Conservation (phyloP, 176 grass and related monocot species). For the Carex pumila region DNA sequence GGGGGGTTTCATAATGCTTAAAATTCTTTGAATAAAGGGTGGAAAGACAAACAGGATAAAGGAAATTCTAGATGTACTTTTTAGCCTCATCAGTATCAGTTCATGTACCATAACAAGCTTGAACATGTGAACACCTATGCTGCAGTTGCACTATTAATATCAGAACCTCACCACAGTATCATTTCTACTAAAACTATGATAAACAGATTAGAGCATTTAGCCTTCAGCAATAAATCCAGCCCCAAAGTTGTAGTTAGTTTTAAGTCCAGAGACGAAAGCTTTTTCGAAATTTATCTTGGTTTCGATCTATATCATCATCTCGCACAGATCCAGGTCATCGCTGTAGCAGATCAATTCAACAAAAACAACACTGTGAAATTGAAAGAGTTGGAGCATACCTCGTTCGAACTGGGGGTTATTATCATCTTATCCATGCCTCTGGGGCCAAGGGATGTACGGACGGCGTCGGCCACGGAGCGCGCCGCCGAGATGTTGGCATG, state of each 20-base stretch:
- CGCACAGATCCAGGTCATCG: neutral
- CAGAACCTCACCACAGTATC: neutral
- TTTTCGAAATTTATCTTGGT: neutral
- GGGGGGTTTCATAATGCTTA: neutral
- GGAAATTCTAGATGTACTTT: neutral
- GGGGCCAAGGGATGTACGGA: constrained; percentile 74
- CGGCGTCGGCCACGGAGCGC: constrained; percentile 65
- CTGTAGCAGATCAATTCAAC: neutral
- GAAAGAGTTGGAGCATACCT: neutral
- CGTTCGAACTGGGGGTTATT: constrained; percentile 31
- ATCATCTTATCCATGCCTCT: constrained; percentile 96
- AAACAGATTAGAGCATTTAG: neutral
- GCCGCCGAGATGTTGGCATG: constrained; percentile 56
- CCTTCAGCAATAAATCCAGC: neutral
- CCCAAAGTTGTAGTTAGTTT: neutral
- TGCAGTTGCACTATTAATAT: neutral
- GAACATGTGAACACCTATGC: neutral
- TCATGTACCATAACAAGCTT: neutral
- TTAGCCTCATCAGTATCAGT: neutral
- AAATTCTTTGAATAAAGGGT: neutral
- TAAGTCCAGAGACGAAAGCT: neutral
- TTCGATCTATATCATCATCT: neutral
- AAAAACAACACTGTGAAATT: neutral
- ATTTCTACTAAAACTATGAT: neutral
- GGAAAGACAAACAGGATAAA: neutral